phyloP scores from a whole-genome alignment of 768 basidiomycete genomes.

The Russula foetens region DNA sequence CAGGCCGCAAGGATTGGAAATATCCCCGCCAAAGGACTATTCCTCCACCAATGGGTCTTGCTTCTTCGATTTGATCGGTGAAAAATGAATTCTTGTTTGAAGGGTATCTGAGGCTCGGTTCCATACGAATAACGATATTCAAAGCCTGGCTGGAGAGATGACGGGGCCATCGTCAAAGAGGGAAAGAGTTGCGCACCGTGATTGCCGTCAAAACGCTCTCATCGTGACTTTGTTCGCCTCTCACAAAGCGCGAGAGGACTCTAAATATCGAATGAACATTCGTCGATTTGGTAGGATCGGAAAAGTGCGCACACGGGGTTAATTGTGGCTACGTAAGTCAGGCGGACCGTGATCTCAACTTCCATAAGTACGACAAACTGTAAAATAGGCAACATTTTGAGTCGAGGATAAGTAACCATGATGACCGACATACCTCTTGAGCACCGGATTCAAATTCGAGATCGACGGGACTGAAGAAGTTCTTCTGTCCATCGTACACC shows the following conservation, averaged over 20 bases:
- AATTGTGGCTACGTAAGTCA: constrained; percentile 69
- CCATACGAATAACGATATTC: constrained; percentile 70
- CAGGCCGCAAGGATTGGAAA: constrained; percentile 71
- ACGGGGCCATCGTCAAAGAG: neutral
- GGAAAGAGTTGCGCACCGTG: constrained; percentile 34
- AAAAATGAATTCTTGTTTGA: constrained; percentile 72
- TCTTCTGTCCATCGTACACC: constrained; percentile 79
- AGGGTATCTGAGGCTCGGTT: constrained; percentile 55
- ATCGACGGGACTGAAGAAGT: constrained; percentile 53
- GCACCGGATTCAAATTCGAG: constrained; percentile 47
- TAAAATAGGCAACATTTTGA: neutral
- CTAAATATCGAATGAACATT: constrained; percentile 29
- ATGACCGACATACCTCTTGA: constrained; percentile 36
- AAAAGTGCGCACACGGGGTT: constrained; percentile 60
- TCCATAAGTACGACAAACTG: constrained; percentile 56
- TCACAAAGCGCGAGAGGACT: constrained; percentile 52
- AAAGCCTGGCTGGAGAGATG: constrained; percentile 38
- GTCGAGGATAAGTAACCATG: neutral
- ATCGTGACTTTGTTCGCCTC: constrained; percentile 61
- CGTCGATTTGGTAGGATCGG: constrained; percentile 21
- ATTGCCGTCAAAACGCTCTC: constrained; percentile 59
- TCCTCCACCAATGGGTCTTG: constrained; percentile 47
- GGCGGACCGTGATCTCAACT: constrained; percentile 51
- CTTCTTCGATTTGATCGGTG: constrained; percentile 39
- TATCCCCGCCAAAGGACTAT: constrained; percentile 72